These are phyloP conservation scores for Fraxinus pennsylvanica DNA, from an alignment of 257 asterid species.

Conservation along the genomic window DNA sequence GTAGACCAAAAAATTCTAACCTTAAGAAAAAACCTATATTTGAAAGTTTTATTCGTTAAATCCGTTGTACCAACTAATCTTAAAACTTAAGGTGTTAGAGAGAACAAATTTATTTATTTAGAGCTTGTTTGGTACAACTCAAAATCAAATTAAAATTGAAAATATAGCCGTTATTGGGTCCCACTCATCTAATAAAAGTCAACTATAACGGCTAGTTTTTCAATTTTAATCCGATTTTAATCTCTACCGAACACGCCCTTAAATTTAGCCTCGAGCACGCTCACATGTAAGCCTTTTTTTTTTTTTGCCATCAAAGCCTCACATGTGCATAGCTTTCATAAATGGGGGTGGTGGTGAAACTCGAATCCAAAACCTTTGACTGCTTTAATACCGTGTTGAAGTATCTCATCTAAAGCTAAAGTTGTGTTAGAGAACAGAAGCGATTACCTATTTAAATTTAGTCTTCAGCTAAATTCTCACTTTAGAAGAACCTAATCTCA, in stretches of 20 bases:
- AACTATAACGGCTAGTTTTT: too few relatives aligned
- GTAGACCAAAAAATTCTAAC: slow-evolving; percentile 24
- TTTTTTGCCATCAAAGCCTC: not conserved
- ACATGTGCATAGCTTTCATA: not conserved
- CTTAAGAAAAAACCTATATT: not conserved
- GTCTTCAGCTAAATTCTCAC: not conserved
- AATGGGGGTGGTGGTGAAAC: not conserved
- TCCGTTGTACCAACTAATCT: not conserved
- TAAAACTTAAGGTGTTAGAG: not conserved
- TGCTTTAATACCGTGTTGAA: not conserved
- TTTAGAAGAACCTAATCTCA: slow-evolving; percentile 7
- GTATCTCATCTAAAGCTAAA: not conserved
- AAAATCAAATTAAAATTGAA: too few relatives aligned
- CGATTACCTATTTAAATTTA: not conserved
- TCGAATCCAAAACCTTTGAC: not conserved
- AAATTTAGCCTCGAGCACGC: not conserved
- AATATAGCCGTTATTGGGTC: too few relatives aligned
- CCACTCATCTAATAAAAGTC: too few relatives aligned
- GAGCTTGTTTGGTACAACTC: too few relatives aligned
- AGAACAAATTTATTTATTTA: not conserved
- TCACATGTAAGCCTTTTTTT: not conserved
- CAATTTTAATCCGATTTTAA: too few relatives aligned
- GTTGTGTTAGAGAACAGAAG: too few relatives aligned
- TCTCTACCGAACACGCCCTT: too few relatives aligned
- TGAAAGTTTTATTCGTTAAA: not conserved